These are phyloP conservation scores for Spergularia azorica DNA, from an alignment of 179 eudicot species.

Conservation along the genomic window DNA sequence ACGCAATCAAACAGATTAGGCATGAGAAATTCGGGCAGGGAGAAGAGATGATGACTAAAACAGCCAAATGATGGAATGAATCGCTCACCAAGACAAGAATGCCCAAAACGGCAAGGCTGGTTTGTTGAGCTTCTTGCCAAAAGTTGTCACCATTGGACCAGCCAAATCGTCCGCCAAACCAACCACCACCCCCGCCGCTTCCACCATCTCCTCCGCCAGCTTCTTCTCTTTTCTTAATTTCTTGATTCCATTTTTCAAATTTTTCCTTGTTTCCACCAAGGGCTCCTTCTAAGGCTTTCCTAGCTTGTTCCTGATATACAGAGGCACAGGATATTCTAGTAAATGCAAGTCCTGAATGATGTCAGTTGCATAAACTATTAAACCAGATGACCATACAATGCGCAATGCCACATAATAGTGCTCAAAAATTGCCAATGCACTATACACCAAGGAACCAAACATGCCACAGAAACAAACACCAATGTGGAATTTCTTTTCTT, in stretches of 20 bases:
- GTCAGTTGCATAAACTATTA: background rate
- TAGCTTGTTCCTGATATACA: conserved; percentile 71
- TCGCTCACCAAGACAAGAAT: conserved; percentile 53
- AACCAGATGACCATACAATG: background rate
- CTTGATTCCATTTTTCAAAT: conserved; percentile 80
- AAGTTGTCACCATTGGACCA: conserved; percentile 66
- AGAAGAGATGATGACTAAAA: background rate
- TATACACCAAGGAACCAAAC: background rate
- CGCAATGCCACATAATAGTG: background rate
- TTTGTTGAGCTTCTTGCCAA: conserved; percentile 89
- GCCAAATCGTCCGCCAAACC: conserved; percentile 73
- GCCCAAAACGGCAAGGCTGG: conserved; percentile 61
- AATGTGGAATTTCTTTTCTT: background rate
- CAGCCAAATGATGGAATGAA: background rate
- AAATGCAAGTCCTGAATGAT: background rate
- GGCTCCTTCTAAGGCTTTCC: conserved; percentile 87
- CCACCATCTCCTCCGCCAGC: conserved; percentile 58
- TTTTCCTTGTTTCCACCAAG: conserved; percentile 76
- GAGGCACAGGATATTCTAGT: conserved; percentile 10
- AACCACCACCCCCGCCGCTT: conserved; percentile 73
- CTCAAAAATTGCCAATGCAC: background rate
- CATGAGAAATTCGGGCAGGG: background rate
- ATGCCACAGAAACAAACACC: background rate
- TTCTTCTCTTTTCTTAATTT: conserved; percentile 72
- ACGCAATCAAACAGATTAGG: background rate